Conservation (phyloP, 2,329 filamentous ascomycete genomes). For the Beauveria sp. region DNA sequence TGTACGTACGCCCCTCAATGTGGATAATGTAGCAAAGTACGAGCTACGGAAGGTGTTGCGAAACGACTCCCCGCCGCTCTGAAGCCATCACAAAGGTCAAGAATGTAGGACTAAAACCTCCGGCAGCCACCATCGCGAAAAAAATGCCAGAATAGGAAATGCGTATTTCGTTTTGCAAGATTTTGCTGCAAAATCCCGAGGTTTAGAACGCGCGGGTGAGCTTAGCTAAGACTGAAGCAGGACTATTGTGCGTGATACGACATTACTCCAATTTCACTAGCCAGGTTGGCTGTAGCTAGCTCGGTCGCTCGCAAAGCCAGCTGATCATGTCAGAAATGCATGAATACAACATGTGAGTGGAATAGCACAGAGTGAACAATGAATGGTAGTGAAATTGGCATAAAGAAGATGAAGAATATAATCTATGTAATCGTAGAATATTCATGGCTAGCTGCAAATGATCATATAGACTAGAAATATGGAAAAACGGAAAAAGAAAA, state of each 20-base stretch:
- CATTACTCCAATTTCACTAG: neutral
- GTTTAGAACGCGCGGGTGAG: neutral
- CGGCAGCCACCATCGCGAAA: neutral
- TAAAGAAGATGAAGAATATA: neutral
- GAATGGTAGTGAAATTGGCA: neutral
- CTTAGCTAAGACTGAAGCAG: constrained; percentile 5
- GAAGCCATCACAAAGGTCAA: neutral
- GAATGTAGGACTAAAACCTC: neutral
- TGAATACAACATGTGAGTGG: neutral
- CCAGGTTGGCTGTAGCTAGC: neutral
- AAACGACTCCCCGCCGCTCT: neutral
- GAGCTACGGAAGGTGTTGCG: neutral
- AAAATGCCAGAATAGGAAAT: neutral
- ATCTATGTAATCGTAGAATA: neutral
- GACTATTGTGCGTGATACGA: neutral
- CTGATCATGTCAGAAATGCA: neutral
- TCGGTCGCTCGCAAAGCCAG: neutral
- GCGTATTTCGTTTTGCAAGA: neutral
- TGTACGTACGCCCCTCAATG: neutral
- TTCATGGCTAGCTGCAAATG: neutral
- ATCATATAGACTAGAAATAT: constrained; percentile 1
- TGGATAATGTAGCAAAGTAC: neutral
- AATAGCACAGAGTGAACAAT: neutral
- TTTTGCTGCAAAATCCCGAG: neutral
- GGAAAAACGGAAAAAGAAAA: neutral